Evolutionary conservation across 768 basidiomycete genomes (phyloP), one percentile per base, ranked within the genome.

Genomic region (Naganishia randhawae): DNA sequence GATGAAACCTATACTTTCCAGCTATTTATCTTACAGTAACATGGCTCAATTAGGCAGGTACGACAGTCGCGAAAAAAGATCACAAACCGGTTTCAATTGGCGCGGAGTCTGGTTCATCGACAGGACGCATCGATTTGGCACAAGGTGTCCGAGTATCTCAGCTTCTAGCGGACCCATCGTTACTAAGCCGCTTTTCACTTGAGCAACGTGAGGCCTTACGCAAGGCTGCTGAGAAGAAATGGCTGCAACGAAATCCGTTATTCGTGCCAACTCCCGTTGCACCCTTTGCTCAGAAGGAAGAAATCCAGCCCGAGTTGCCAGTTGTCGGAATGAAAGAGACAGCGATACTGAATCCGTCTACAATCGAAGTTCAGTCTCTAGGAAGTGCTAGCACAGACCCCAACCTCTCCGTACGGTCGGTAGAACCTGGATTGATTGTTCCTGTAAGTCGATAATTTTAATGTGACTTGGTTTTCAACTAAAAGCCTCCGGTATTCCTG

Each of bases 141-240:
- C 33, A 41, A 41, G 22, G 57, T 19, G 17, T 61, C 37, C 57
- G 37, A 14, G 25, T 61, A 61, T 61, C 57, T 16, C 22, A 41
- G 22, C 35, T 61, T 41, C 57, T 61, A 4, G 57, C 35, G 9
- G n/a, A 61, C 13, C 37, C 57, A 42, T 13, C n/a, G 39, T 29
- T 61, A 39, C 37, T 61, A 22, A 13, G 37, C 17, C 27, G 11
- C 14, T 25, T 61, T 16, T 41, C n/a, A 5, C 10, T 61, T 25
- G 22, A 61, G 7, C 57, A 61, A 25, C 57, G 57, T 14, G 57
- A 61, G n/a, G 37, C 57, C 10, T 39, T 61, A 39, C 57, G 57
- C 10, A 10, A 39, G 10, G 57, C 57, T 19, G 57, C 57, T 9
- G 57, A 61, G 39, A 35, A 61, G 39, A 61, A 61, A n/a, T 61